Conservation (phyloP, 208 protist genomes). For the Angomonas desouzai region DNA sequence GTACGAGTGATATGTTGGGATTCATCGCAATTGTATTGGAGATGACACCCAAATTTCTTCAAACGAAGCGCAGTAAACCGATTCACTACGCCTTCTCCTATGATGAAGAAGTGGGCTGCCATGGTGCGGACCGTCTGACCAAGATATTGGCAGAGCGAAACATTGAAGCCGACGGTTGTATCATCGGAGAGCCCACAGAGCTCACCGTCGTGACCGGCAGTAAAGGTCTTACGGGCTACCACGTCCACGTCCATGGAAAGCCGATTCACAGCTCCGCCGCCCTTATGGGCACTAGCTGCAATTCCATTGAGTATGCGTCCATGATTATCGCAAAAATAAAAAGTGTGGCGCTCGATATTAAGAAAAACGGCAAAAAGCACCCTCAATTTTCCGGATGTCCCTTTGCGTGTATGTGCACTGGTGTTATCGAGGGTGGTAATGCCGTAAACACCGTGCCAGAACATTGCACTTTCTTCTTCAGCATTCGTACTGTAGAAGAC, state of each 20-base stretch:
- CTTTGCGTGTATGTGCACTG: conserved; percentile 26
- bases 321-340: conserved; percentile 41
- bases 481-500: conserved; percentile 29
- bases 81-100: conserved; percentile 37
- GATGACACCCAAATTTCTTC: conserved; percentile 25
- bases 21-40: conserved; percentile 39
- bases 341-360: conserved; percentile 23
- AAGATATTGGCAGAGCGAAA: not conserved
- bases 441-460: conserved; percentile 55
- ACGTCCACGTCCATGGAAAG: conserved; percentile 36
- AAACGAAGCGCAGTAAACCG: conserved; percentile 26
- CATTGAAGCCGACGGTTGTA: conserved; percentile 37
- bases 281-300: conserved; percentile 40
- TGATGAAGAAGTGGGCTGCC: conserved; percentile 21
- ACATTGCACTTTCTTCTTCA: conserved; percentile 37
- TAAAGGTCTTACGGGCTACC: conserved; percentile 26
- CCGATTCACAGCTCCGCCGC: conserved; percentile 45
- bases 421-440: conserved; percentile 37
- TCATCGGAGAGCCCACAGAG: conserved; percentile 36
- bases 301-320: conserved; percentile 30
- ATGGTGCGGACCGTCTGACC: not conserved
- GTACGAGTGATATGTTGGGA: conserved; percentile 43
- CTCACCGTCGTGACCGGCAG: conserved; percentile 28
- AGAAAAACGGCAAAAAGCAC: conserved; percentile 14
- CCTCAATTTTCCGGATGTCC: conserved; percentile 23